Percentiles rank a stretch among this genome's conserved stretches.
phyloP scores from a whole-genome alignment of 768 basidiomycete species.

The Termitomyces sp. region DNA sequence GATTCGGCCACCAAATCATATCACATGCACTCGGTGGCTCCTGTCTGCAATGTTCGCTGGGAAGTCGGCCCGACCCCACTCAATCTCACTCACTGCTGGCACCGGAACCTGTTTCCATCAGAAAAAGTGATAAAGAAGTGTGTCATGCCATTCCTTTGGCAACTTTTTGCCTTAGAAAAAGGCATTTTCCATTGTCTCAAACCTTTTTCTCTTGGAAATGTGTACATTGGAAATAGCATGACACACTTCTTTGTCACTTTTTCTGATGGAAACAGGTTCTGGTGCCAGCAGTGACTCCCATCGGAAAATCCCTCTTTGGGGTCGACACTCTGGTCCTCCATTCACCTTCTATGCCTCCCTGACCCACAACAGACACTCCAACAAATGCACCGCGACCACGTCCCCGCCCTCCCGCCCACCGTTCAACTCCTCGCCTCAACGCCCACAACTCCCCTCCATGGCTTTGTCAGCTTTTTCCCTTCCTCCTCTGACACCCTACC shows the following conservation, averaged over 20 bases:
- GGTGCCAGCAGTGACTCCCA: no score
- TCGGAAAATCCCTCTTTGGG: slow-evolving; percentile 68
- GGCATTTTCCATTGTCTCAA: no score
- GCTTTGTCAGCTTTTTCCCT: slow-evolving; percentile 52
- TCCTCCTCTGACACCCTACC: not conserved
- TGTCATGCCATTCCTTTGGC: no score
- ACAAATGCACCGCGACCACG: slow-evolving; percentile 88
- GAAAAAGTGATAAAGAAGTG: no score
- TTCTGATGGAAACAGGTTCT: no score
- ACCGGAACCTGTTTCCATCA: no score
- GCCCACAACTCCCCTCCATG: slow-evolving; percentile 56
- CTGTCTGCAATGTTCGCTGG: slow-evolving; percentile 70
- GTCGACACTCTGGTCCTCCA: slow-evolving; percentile 25
- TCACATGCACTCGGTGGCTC: slow-evolving; percentile 70
- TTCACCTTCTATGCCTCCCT: no score
- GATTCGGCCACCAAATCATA: slow-evolving; percentile 89
- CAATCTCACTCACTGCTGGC: no score
- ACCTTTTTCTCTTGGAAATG: no score
- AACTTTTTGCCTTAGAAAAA: no score
- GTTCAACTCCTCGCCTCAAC: slow-evolving; percentile 63
- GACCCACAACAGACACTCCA: slow-evolving; percentile 55
- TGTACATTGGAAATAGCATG: no score
- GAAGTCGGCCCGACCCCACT: slow-evolving; percentile 75
- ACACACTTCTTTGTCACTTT: no score
- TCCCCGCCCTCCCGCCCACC: slow-evolving; percentile 48